Base-by-base conservation (phyloP, 83 land plant genomes). In the Thuja plicata region DNA sequence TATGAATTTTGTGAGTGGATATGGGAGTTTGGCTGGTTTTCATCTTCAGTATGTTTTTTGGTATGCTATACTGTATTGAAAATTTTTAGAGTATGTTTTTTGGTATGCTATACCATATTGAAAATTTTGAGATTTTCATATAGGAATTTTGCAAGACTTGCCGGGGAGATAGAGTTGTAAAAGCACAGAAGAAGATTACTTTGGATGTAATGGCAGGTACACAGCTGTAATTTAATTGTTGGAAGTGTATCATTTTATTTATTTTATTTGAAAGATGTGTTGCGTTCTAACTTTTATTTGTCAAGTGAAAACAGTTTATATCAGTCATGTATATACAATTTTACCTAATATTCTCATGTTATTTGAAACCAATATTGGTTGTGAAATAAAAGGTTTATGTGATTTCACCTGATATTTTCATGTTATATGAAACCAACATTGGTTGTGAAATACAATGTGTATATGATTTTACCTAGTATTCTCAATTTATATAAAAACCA, bases 161-260 rank as follows among this genome's bases (percentile, higher is more conserved):
- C 88, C 90, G 88, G 9, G 96, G 96, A 46, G 62, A 89, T 32
- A 76, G 89, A 86, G 92, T 94, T 38, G 87, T 91, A 46, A 86
- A 66, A 80, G 95, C 94, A 87, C 62, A 87, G 45, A 95, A 95
- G 74, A 32, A 95, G 21, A 90, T 94, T 15, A 92, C 94, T 60
- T 78, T 95, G 82, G 91, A 94, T 88, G 74, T 95, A n/a, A 90
- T 94, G 92, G 90, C 96, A 89, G 96, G 96, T 94, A 88, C 46
- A 77, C 45, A 80, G 7, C 45, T 21, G 48, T 80, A 80, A 80
- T 8, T 10, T 27, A 24, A 13, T 10, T 80, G 1, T 40, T 24
- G 30, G n/a, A 80, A 38, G 30, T 80, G 48, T 80, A 24, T 41
- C 30, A 80, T 80, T 41, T 41, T 80, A 45, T 10, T 80, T 80